These are phyloP conservation scores for Aspergillus haitiensis DNA, from an alignment of 495 filamentous ascomycete genomes.

Conservation along the genomic window DNA sequence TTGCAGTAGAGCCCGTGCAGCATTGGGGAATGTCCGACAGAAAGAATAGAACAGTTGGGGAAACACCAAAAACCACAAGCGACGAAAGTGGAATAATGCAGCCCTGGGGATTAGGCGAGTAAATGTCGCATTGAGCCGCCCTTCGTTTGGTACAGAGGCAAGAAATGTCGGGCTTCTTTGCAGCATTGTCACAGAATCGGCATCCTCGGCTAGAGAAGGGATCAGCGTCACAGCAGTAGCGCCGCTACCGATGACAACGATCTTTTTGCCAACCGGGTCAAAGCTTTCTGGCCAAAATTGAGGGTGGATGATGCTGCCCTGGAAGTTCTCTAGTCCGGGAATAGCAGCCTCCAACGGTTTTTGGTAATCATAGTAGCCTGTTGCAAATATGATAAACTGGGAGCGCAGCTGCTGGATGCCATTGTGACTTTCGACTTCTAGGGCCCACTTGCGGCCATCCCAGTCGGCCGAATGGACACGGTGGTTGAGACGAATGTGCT, in stretches of 20 bases:
- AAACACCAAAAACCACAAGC: slow-evolving; percentile 32
- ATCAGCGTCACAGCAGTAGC: slow-evolving; percentile 49
- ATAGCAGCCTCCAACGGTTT: slow-evolving; percentile 46
- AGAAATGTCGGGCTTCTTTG: slow-evolving; percentile 56
- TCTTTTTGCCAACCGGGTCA: slow-evolving; percentile 43
- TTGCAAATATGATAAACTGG: slow-evolving; percentile 24
- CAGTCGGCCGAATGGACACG: slow-evolving; percentile 52
- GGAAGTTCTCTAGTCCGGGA: slow-evolving; percentile 32
- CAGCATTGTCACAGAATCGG: slow-evolving; percentile 43
- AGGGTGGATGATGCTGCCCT: slow-evolving; percentile 40
- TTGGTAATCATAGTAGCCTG: slow-evolving; percentile 48
- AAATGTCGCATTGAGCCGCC: slow-evolving; percentile 17
- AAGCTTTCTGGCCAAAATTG: slow-evolving; percentile 45
- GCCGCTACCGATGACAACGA: slow-evolving; percentile 53
- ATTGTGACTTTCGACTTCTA: neutral
- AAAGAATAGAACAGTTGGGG: slow-evolving; percentile 41
- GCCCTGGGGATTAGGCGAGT: neutral
- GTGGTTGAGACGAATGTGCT: slow-evolving; percentile 56
- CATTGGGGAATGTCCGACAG: slow-evolving; percentile 52
- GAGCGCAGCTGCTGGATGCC: neutral
- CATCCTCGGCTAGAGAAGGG: slow-evolving; percentile 34
- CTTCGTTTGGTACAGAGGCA: slow-evolving; percentile 35
- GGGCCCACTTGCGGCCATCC: slow-evolving; percentile 29
- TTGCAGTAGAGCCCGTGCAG: slow-evolving; percentile 39
- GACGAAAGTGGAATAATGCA: slow-evolving; percentile 27